Evolutionary conservation across 495 filamentous ascomycete species (phyloP).

Genomic region (Aspergillus ostianus): DNA sequence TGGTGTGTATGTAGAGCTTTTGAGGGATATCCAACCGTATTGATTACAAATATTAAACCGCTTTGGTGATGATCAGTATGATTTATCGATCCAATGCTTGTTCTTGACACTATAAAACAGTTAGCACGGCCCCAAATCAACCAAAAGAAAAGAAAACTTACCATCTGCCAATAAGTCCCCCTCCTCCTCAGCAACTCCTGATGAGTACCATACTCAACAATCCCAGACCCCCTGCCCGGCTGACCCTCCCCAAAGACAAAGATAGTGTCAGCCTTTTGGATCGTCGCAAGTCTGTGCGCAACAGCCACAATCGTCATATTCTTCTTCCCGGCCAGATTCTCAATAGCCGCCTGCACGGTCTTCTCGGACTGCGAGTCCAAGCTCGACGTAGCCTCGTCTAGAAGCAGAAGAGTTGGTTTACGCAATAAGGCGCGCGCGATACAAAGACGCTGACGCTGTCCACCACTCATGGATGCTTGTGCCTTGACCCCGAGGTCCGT

Average conservation of each 20-base stretch:
- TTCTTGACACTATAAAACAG: background rate
- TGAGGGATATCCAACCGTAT: too few species aligned
- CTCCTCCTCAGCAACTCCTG: slow-evolving; percentile 24
- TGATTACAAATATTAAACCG: too few species aligned
- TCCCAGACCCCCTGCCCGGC: slow-evolving; percentile 19
- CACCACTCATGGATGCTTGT: slow-evolving; percentile 60
- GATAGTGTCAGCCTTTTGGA: slow-evolving; percentile 70
- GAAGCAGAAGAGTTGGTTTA: slow-evolving; percentile 59
- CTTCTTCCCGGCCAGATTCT: slow-evolving; percentile 49
- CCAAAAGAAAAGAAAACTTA: slow-evolving; percentile 11
- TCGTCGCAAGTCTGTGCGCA: slow-evolving; percentile 69
- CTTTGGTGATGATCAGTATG: too few species aligned
- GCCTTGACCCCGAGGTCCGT: slow-evolving; percentile 31
- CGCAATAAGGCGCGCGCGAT: slow-evolving; percentile 69
- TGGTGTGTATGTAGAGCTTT: too few species aligned
- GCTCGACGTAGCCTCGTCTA: slow-evolving; percentile 71
- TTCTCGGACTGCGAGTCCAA: slow-evolving; percentile 68
- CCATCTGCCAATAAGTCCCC: slow-evolving; percentile 39
- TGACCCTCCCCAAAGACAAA: slow-evolving; percentile 57
- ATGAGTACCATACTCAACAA: slow-evolving; percentile 28
- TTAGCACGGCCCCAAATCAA: background rate
- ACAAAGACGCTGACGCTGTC: slow-evolving; percentile 67
- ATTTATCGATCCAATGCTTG: background rate
- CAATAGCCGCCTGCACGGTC: slow-evolving; percentile 63
- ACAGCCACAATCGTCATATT: slow-evolving; percentile 64